Conservation (phyloP, 306 rosid genomes). For the Albizia julibrissin region DNA sequence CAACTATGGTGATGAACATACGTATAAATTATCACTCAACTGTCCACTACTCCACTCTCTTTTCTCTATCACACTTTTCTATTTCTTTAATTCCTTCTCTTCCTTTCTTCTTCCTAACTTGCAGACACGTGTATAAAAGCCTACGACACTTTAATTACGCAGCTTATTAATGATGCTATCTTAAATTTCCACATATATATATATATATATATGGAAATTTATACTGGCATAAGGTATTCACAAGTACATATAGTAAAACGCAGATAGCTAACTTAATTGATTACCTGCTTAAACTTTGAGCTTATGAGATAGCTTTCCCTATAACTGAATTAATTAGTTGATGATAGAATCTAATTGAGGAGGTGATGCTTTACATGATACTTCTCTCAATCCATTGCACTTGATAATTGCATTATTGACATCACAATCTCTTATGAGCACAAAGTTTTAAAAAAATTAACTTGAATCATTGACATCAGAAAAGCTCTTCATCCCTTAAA, state of each 20-base stretch:
- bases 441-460: background rate
- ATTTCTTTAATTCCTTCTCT: background rate
- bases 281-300: background rate
- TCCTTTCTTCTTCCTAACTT: background rate
- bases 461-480: background rate
- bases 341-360: background rate
- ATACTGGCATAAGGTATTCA: background rate
- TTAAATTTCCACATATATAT: background rate
- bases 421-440: background rate
- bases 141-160: background rate
- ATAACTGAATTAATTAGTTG: background rate
- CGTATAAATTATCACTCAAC: background rate
- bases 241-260: background rate
- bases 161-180: background rate
- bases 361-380: background rate
- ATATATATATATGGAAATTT: too few species aligned
- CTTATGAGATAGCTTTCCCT: background rate
- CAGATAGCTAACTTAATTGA: background rate
- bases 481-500: background rate
- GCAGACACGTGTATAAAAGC: background rate
- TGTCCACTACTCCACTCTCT: background rate
- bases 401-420: background rate
- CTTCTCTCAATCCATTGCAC: constrained; percentile 1
- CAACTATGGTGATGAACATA: background rate
- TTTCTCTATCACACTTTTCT: background rate